Evolutionary conservation across 1,139 yeast species (phyloP).

Genomic region (Hanseniaspora uvarum): DNA sequence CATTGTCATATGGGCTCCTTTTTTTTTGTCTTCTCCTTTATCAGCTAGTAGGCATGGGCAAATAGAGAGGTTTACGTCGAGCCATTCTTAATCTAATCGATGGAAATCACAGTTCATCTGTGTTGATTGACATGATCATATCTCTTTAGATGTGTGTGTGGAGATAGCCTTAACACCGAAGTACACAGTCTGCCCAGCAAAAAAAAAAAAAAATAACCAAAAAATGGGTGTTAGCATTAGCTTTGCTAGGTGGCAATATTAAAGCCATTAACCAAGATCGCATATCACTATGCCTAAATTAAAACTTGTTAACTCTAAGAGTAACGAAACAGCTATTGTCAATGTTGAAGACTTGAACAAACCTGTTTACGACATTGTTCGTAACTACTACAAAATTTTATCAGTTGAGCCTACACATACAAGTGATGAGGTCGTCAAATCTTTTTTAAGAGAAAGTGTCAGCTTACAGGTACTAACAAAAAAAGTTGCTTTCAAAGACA

Average conservation of each 20-base stretch:
- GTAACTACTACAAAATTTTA: not conserved
- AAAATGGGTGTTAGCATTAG: not conserved
- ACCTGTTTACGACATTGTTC: conserved; percentile 6
- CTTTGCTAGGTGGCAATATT: not conserved
- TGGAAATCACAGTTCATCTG: too few relatives aligned
- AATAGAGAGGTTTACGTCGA: too few relatives aligned
- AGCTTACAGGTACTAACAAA: conserved; percentile 9
- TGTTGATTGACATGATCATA: too few relatives aligned
- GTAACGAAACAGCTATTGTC: conserved; percentile 8
- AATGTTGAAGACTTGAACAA: conserved; percentile 1
- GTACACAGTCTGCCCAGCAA: too few relatives aligned
- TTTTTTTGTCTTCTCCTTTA: too few relatives aligned
- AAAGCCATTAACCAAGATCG: not conserved
- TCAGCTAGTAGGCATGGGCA: too few relatives aligned
- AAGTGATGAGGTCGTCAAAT: conserved; percentile 7
- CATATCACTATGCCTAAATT: conserved; percentile 3
- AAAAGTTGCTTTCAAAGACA: conserved; percentile 3
- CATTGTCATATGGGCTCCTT: too few relatives aligned
- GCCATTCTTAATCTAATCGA: too few relatives aligned
- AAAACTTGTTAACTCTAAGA: conserved; percentile 5
- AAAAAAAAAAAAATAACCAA: not conserved
- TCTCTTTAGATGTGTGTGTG: not conserved
- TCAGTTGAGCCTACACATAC: not conserved
- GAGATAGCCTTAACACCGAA: not conserved
- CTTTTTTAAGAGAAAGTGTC: conserved; percentile 1